Conservation (phyloP, 345 rosid genomes). For the Turnera subulata region DNA sequence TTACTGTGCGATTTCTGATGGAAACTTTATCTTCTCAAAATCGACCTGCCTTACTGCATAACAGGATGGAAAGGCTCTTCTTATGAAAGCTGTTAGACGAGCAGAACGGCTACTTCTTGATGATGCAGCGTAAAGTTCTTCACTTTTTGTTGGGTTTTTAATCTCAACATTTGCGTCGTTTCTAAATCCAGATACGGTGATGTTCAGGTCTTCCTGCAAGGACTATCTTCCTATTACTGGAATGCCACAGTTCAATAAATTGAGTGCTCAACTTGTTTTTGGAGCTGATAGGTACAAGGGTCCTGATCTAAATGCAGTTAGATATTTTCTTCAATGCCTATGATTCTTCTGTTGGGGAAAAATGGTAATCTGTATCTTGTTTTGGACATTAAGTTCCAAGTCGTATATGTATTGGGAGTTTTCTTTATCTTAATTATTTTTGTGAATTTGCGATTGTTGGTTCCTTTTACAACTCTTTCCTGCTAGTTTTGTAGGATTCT, state of each 20-base stretch:
- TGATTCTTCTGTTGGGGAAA: neutral
- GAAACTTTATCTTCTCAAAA: too few species aligned
- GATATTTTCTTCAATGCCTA: too few species aligned
- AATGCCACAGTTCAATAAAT: constrained; percentile 65
- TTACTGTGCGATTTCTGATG: neutral
- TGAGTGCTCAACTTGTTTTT: constrained; percentile 76
- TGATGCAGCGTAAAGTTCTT: constrained; percentile 1
- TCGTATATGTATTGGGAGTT: neutral
- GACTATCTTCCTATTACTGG: constrained; percentile 85
- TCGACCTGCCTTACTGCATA: neutral
- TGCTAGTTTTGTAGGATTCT: neutral
- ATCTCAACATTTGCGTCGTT: neutral
- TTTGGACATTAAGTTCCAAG: neutral
- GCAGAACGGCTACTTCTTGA: constrained; percentile 13
- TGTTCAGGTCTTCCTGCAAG: constrained; percentile 48
- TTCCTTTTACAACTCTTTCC: neutral
- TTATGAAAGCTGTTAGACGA: constrained; percentile 15
- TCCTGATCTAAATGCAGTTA: neutral
- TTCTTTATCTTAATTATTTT: constrained; percentile 7
- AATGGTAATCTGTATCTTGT: neutral
- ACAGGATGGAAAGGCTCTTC: constrained; percentile 72
- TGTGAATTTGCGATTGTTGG: constrained; percentile 7
- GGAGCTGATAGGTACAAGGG: constrained; percentile 61
- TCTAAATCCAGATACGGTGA: neutral
- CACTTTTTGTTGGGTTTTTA: neutral